Evolutionary conservation across 805 yeast species (phyloP), one percentile per base, ranked within the genome.

Genomic region (Teunomyces aglyptinius): DNA sequence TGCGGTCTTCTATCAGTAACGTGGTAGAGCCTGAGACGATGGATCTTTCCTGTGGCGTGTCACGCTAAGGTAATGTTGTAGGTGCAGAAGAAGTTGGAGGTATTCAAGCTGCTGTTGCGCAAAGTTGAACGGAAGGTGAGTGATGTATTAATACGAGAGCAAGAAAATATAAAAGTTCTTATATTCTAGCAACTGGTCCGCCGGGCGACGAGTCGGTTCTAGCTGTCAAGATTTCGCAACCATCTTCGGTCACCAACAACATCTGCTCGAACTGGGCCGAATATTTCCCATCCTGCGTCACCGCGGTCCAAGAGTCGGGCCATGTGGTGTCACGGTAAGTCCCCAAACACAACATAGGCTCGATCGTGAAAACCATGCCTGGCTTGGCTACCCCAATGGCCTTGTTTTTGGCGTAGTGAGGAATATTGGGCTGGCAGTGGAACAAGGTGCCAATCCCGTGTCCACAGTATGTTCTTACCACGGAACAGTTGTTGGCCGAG

Each of bases 231-330:
- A 92, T 84, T 71, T 94, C 99, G 22, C 83, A 87, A 16, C 99
- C 99, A 44, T 82, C 85, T 61, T 91, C 98, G 6, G 99, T 94
- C 33, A 94, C 94, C 48, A 94, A 68, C 61, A 94, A 60, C 62
- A 95, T 92, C 64, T 94, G 97, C 68, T 94, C 96, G 58, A 94
- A 94, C 67, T 94, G 99, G 0, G 99, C 98, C 57, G 92, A 84
- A 49, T 80, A 73, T 60, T 81, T 81, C 45, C 99, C 99, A 63
- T 94, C 99, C 34, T 82, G 83, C 13, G 99, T 94, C 13, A 81
- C 80, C 1, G 96, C 81, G 4, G 99, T 94, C 99, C 99, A 94
- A 66, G 89, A 86, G 66, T 94, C 99, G 2, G 99, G 99, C 99
- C 99, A 94, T 47, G 83, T 74, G 49, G 78, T 68, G 66, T 91